Base-by-base conservation (phyloP, 495 filamentous ascomycete species). In the Podospora conica region DNA sequence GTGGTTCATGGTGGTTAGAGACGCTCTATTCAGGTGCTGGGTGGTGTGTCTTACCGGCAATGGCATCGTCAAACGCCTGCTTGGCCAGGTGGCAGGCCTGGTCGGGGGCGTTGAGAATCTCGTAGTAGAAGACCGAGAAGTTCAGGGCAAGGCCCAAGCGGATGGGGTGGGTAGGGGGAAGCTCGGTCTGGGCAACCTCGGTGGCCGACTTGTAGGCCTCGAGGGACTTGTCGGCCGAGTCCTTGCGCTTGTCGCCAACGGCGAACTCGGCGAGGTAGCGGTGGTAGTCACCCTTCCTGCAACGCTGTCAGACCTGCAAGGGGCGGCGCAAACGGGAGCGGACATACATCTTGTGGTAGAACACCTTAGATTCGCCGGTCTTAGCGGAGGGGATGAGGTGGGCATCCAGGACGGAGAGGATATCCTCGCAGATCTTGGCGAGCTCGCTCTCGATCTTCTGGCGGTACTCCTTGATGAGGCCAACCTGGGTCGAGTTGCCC, bases 81-180 rank as follows among this genome's bases (percentile, higher is more conserved):
- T 98, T 98, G 80, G 95, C 95, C 68, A 98, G 90, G 77, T 98
- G 95, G 88, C 95, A 98, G 71, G 95, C 95, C 81, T 96, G 93
- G 80, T 98, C 95, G 66, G 95, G 95, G 22, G 95, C 95, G 84
- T 98, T 98, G 73, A 98, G 85, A 80, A 98, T 98, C 85, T 98
- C 95, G 77, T 98, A 98, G 89, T 98, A 98, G 86, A 98, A 98
- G 74, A 98, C 95, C 55, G 95, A 98, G 86, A 98, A 98, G 91
- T 98, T 98, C 61, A 98, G 88, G 74, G 95, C 95, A 70, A 98
- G 88, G 76, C 95, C 95, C 60, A 98, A 92, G 73, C 95, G 95
- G 84, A 98, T 98, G 77, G 95, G 95, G 86, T 98, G 95, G 62
- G 95, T 98, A 63, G 95, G 96, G 64, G 96, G 92, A 69, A 98